These are phyloP conservation scores for Leucaena leucocephala DNA, from an alignment of 306 rosid species.

Conservation along the genomic window DNA sequence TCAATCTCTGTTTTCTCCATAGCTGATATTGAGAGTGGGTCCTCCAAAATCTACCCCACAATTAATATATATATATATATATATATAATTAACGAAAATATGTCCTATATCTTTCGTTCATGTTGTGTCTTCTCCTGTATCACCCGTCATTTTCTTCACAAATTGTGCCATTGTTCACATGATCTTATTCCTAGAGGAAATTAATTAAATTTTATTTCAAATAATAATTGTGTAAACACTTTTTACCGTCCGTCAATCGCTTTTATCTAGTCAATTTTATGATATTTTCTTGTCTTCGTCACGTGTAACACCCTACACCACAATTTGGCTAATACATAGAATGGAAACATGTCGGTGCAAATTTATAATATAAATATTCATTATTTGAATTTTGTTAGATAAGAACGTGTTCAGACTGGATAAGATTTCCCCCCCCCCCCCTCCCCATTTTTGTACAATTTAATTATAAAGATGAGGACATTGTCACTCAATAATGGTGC, in stretches of 20 bases:
- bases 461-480: neutral
- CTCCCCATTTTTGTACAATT: neutral
- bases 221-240: neutral
- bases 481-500: neutral
- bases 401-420: neutral
- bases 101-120: neutral
- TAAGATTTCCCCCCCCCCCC: no score
- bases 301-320: no score
- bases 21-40: conserved; percentile 6
- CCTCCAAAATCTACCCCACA: neutral
- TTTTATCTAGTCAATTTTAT: no score
- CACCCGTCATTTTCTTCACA: conserved; percentile 3
- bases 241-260: no score
- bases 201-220: neutral
- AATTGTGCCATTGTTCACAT: neutral
- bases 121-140: neutral
- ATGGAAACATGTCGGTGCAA: neutral
- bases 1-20: neutral
- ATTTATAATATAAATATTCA: neutral
- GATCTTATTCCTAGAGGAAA: neutral
- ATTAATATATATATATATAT: no score
- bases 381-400: no score
- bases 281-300: no score
- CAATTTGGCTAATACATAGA: no score
- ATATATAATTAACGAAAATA: neutral